A percentile compares a stretch with the other conserved stretches of the same genome.
Evolutionary conservation across 768 basidiomycete species (phyloP).

Genomic region (Symmetrospora coprosmae): DNA sequence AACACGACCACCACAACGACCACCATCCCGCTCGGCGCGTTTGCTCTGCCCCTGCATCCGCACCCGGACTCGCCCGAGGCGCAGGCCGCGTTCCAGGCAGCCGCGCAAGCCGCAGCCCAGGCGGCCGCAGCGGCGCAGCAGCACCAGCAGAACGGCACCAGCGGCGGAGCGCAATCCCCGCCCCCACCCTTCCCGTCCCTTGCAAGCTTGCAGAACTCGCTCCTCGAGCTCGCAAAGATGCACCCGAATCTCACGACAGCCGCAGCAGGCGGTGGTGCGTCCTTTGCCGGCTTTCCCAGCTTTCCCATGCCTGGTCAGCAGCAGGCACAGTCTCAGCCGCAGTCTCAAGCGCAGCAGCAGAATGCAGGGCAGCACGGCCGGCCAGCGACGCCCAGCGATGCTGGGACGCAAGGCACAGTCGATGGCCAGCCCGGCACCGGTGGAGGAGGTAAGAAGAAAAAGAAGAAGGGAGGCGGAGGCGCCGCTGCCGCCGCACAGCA

Average conservation of each 20-base stretch:
- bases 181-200: conserved; percentile 11
- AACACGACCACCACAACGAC: conserved; percentile 25
- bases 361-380: neutral
- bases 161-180: neutral
- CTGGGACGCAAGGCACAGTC: neutral
- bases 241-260: conserved; percentile 2
- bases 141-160: neutral
- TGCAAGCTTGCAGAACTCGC: conserved; percentile 1
- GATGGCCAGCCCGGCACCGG: too few species aligned
- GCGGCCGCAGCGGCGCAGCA: conserved; percentile 1
- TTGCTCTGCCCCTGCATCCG: conserved; percentile 29
- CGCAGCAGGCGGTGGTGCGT: conserved; percentile 19
- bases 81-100: conserved; percentile 14
- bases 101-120: conserved; percentile 23
- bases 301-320: conserved; percentile 3
- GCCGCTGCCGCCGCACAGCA: conserved; percentile 28
- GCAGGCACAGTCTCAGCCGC: neutral
- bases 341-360: too few species aligned
- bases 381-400: neutral
- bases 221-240: conserved; percentile 17
- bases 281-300: neutral
- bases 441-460: conserved; percentile 42
- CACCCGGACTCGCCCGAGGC: conserved; percentile 24
- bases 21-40: conserved; percentile 29
- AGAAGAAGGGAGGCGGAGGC: conserved; percentile 45